Conservation (phyloP, 805 yeast species). For the Candida palmyrensis region DNA sequence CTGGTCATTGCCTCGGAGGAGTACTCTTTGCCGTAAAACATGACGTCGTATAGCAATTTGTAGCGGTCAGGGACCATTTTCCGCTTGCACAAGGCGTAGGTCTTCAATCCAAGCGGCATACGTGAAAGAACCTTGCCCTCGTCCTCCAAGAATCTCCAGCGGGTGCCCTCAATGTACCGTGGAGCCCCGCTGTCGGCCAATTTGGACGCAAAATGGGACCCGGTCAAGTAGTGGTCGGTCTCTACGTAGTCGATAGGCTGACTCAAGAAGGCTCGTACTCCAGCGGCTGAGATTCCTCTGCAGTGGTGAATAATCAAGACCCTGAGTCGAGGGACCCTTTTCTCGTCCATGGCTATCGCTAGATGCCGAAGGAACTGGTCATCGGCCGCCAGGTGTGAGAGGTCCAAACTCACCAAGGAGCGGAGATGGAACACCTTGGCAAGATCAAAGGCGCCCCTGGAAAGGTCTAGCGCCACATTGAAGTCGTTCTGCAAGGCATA, state of each 20-base stretch:
- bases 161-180: conserved; percentile 15
- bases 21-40: conserved; percentile 10
- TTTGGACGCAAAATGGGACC: conserved; percentile 3
- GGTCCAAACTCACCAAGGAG: conserved; percentile 13
- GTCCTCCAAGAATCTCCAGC: conserved; percentile 16
- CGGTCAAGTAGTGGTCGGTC: conserved; percentile 8
- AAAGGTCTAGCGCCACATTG: not conserved
- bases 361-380: conserved; percentile 26
- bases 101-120: conserved; percentile 21
- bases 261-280: conserved; percentile 8
- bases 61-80: conserved; percentile 1
- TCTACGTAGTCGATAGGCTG: conserved; percentile 8
- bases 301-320: conserved; percentile 21
- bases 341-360: conserved; percentile 11
- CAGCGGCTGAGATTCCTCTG: conserved; percentile 9
- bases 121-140: conserved; percentile 9
- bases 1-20: conserved; percentile 1
- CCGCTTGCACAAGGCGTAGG: conserved; percentile 9
- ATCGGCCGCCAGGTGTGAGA: conserved; percentile 25
- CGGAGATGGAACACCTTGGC: not conserved
- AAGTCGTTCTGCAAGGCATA: conserved; percentile 9
- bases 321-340: conserved; percentile 14
- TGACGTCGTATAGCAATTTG: conserved; percentile 10
- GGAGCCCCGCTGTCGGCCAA: conserved; percentile 1
- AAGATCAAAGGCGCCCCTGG: not conserved